Base-by-base conservation (phyloP, 169 alveolate species). In the Cyclospora cayetanensis region DNA sequence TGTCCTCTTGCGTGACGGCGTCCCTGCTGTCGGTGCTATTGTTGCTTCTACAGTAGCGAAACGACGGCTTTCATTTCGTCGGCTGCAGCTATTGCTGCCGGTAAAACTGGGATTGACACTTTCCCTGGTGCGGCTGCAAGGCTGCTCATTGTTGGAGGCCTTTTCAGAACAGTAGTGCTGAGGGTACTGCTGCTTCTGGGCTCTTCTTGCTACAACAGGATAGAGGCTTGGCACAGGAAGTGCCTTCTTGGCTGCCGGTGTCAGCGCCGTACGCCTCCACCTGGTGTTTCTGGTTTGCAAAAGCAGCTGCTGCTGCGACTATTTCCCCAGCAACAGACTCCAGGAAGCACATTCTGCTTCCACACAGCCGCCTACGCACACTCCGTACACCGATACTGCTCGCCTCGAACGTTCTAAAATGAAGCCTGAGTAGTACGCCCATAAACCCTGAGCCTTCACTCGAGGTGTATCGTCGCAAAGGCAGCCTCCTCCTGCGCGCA, bases 391-490 rank as follows among this genome's bases (percentile, higher is more conserved):
- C n/a, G n/a, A n/a, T n/a, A n/a, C n/a, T n/a, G n/a, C n/a, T n/a
- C n/a, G n/a, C n/a, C n/a, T n/a, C n/a, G n/a, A n/a, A n/a, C n/a
- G n/a, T n/a, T n/a, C 50, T 70, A 50, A 50, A 70, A 42, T 50
- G 72, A 50, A 42, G 84, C 68, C 82, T 53, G 55, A 86, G 92
- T 86, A 92, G 91, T 92, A 88, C 29, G 94, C 85, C 74, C 80
- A 79, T 11, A 11, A 46, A 46, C 7, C 60, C 7, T 46, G 60
- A 46, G 60, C 60, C 7, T 46, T 46, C 60, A 46, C 7, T 46
- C 15, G 60, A 11, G 60, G 60, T 46, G 60, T 46, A 46, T 46
- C n/a, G 7, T 7, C 60, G 60, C 60, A n/a, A n/a, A n/a, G n/a
- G n/a, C n/a, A n/a, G n/a, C n/a, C n/a, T n/a, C n/a, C n/a, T n/a